Evolutionary conservation across 495 filamentous ascomycete species (phyloP).

Genomic region (Aspergillus wentii): DNA sequence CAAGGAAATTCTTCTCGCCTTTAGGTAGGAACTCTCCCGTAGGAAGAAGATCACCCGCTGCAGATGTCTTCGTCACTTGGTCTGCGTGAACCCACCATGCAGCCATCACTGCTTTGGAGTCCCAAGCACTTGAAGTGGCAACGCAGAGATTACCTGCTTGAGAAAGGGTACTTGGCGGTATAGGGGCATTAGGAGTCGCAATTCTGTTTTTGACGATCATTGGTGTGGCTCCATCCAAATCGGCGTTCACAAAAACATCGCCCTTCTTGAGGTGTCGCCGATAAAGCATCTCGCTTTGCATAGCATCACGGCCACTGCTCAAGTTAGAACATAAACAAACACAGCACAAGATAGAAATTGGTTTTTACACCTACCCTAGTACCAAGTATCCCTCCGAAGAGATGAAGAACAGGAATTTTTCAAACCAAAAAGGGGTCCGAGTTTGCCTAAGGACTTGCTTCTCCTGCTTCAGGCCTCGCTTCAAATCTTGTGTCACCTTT

Average conservation of each 20-base stretch:
- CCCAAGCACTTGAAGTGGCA: constrained; percentile 84
- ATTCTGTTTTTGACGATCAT: constrained; percentile 84
- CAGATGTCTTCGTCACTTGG: constrained; percentile 80
- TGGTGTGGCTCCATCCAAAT: constrained; percentile 75
- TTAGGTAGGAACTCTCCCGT: constrained; percentile 72
- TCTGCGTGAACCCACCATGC: constrained; percentile 90
- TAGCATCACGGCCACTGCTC: constrained; percentile 69
- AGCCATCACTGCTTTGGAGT: constrained; percentile 89
- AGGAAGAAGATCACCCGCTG: constrained; percentile 72
- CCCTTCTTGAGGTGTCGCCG: constrained; percentile 78
- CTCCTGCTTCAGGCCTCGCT: constrained; percentile 83
- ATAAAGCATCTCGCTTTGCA: constrained; percentile 91
- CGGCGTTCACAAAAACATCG: constrained; percentile 88
- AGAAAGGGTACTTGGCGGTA: constrained; percentile 83
- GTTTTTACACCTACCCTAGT: constrained; percentile 55
- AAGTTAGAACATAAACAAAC: constrained; percentile 7
- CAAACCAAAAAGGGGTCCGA: constrained; percentile 84
- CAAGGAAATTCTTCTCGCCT: constrained; percentile 85
- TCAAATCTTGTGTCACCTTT: constrained; percentile 81
- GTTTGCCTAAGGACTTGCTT: constrained; percentile 83
- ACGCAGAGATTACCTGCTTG: constrained; percentile 85
- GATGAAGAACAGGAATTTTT: constrained; percentile 93
- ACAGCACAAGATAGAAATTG: background rate
- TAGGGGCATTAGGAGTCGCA: constrained; percentile 69
- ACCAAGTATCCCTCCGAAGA: constrained; percentile 95